These are phyloP conservation scores for Blastocystis sp. DNA, from an alignment of 352 stramenopile genomes.

Conservation along the genomic window DNA sequence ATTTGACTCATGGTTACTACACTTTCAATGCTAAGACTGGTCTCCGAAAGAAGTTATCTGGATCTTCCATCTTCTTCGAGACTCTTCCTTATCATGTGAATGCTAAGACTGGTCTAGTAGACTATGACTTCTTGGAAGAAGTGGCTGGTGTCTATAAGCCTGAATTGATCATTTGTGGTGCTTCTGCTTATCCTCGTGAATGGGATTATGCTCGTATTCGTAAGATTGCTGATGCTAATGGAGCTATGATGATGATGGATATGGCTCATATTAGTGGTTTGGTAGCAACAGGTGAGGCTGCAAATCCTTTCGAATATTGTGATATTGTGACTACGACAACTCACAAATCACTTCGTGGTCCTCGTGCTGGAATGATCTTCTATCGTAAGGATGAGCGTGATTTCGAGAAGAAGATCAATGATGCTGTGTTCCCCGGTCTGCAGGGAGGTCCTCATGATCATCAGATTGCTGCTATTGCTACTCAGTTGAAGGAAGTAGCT, in stretches of 20 bases:
- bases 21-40: conserved; percentile 90
- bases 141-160: conserved; percentile 91
- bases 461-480: conserved; percentile 94
- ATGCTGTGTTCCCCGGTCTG: conserved; percentile 93
- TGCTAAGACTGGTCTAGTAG: conserved; percentile 86
- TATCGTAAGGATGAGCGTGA: conserved; percentile 85
- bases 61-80: conserved; percentile 99
- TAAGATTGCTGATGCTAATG: conserved; percentile 93
- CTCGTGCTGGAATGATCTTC: conserved; percentile 96
- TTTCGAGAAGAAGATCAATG: conserved; percentile 89
- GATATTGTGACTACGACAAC: conserved; percentile 98
- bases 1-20: conserved; percentile 96
- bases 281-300: conserved; percentile 85
- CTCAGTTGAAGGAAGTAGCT: conserved; percentile 91
- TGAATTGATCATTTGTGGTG: conserved; percentile 90
- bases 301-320: conserved; percentile 89
- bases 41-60: conserved; percentile 89
- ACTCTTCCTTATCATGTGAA: conserved; percentile 91
- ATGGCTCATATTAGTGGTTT: conserved; percentile 98
- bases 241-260: conserved; percentile 91
- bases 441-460: conserved; percentile 79
- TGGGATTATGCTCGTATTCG: conserved; percentile 94
- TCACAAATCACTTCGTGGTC: conserved; percentile 94
- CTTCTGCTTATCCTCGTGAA: conserved; percentile 92
- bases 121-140: conserved; percentile 88